These are phyloP conservation scores for Aspergillus sp. DNA, from an alignment of 2,329 filamentous ascomycete species.

Conservation along the genomic window DNA sequence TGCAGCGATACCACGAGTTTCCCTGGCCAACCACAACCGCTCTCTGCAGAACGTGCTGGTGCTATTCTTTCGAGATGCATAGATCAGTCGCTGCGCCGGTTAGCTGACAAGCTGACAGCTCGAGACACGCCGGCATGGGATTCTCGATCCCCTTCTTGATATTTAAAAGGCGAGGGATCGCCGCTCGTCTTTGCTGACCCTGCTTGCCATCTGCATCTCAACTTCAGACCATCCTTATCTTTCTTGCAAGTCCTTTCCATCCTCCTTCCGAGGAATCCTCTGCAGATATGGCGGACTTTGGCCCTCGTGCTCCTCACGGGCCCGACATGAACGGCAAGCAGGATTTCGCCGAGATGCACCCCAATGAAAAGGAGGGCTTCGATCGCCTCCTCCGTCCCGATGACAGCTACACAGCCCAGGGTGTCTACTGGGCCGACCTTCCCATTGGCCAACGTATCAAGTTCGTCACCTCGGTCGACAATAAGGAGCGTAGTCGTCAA, in stretches of 20 bases:
- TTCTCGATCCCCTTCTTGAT: not conserved
- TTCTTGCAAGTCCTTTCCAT: not conserved
- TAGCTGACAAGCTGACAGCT: not conserved
- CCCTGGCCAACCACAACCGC: not conserved
- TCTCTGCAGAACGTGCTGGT: not conserved
- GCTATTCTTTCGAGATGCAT: not conserved
- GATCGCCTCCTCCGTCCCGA: conserved; percentile 3
- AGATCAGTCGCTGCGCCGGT: not conserved
- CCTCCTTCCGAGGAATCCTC: not conserved
- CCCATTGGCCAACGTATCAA: conserved; percentile 2
- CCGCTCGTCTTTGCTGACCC: not conserved
- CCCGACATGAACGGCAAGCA: conserved; percentile 4
- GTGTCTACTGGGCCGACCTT: conserved; percentile 8
- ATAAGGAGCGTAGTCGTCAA: not conserved
- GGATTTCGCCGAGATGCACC: conserved; percentile 4
- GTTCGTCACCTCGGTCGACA: conserved; percentile 5
- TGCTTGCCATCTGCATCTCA: not conserved
- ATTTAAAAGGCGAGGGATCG: not conserved
- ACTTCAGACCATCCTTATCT: not conserved
- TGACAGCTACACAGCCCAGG: conserved; percentile 4
- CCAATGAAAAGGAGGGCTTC: not conserved
- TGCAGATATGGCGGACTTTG: conserved; percentile 2
- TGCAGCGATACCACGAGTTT: not conserved
- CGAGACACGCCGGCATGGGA: not conserved
- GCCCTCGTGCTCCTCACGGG: not conserved